Evolutionary conservation across 2,329 filamentous ascomycete species (phyloP), one percentile per base, ranked within the genome.

Genomic region (Xylaria sp.): DNA sequence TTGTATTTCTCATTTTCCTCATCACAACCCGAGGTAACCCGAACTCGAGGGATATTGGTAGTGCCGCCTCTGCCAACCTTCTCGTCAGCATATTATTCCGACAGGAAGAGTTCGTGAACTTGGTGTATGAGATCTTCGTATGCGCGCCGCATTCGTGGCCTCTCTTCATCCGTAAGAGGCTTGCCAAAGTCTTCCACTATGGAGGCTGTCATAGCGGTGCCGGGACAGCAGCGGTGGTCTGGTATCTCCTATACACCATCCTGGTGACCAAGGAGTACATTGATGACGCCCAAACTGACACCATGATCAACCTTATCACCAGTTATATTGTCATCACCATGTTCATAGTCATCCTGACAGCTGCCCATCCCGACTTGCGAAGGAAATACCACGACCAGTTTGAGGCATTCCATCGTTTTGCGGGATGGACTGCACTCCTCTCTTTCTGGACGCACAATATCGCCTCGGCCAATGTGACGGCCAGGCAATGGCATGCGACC

Each of bases 361-460:
- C 85, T 55, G 86, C 89, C 1, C 81, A 87, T 70, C 89, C 89
- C 2, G 70, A 72, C 8, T 78, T 91, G 65, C 84, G 89, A 19
- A 77, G 79, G 65, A 80, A 77, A 52, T 78, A 80, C 63, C 89
- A 92, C 75, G 82, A 92, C 73, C 74, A 80, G 60, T 92, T 91
- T 69, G 89, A 92, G 74, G 74, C 83, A 46, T 82, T 83, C 58
- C 89, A 92, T 74, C 85, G 89, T 50, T 91, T 89, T 71, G 81
- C 81, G 3, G 89, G 88, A 16, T 92, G 89, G 89, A 78, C 80
- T 5, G 78, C 84, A 2, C 75, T 91, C 10, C 59, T 62, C 9
- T 66, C 67, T 8, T 70, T 70, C 63, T 78, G 75, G 11, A 73
- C 90, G 23, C 87, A 92, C 70, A 88, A 89, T 61, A 80, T 82